These are phyloP conservation scores for Thermothelomyces thermophilus DNA, from an alignment of 2,329 filamentous ascomycete species.

Conservation along the genomic window DNA sequence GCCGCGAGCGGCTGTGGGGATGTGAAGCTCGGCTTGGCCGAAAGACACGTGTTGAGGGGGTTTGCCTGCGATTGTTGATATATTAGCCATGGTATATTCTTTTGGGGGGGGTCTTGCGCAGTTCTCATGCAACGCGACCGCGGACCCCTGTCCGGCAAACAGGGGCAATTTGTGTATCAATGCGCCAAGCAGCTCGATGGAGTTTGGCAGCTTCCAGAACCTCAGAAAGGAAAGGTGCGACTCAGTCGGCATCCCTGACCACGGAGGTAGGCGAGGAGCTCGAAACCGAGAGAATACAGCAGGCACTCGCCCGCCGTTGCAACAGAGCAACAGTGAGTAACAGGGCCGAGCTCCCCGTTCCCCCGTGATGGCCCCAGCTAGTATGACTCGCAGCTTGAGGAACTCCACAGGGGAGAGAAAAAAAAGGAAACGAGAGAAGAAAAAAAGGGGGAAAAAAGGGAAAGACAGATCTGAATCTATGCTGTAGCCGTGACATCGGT, in stretches of 20 bases:
- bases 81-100: conserved; percentile 41
- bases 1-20: conserved; percentile 89
- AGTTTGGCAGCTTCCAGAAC: conserved; percentile 13
- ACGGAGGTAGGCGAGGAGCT: not conserved
- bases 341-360: no score
- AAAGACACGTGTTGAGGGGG: conserved; percentile 90
- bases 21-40: conserved; percentile 84
- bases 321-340: no score
- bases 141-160: conserved; percentile 32
- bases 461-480: no score
- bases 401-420: no score
- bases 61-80: conserved; percentile 61
- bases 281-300: not conserved
- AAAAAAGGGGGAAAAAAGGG: no score
- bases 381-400: no score
- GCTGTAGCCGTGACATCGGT: no score
- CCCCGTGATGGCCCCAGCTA: no score
- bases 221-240: not conserved
- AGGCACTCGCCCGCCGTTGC: no score
- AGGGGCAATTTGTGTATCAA: conserved; percentile 30
- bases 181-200: conserved; percentile 27
- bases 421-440: no score
- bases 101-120: conserved; percentile 23
- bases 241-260: not conserved
- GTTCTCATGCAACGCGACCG: conserved; percentile 24